Base-by-base conservation (phyloP, 352 stramenopile genomes). In the Pythium oligandrum region DNA sequence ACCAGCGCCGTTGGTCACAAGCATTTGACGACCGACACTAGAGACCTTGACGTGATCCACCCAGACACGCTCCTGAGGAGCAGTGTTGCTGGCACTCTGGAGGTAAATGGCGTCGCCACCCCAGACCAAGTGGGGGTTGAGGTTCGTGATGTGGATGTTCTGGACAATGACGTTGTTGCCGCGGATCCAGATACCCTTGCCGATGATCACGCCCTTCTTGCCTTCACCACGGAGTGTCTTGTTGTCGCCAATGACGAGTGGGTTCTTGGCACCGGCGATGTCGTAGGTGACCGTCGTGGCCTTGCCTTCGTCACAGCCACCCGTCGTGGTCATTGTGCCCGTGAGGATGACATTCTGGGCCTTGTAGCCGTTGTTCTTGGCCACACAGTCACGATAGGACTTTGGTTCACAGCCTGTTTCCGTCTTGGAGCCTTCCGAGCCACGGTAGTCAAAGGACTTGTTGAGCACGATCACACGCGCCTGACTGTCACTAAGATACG, bases 131-230 rank as follows among this genome's bases (percentile, higher is more conserved):
- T 79, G 69, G 12, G 53, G 71, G 54, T 85, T 85, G 12, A 85
- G 47, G 44, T 85, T 55, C 12, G 59, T 77, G 59, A 85, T 76
- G 61, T 80, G 57, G 43, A 85, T 63, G 49, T 85, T 82, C 57
- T 82, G 71, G 10, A 82, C 38, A 40, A 85, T 80, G 30, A 80
- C 70, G 52, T 81, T 82, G 49, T 54, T 40, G 30, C 70, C 71
- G 4, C 12, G 30, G 53, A 82, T 65, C 40, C 40, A 51, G 4
- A 81, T n/a, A 0, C 73, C 73, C 40, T 80, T 80, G 48, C 73
- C 70, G 49, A 64, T 50, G 43, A 79, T 61, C 50, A 77, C 60
- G 5, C 66, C 70, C 5, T 50, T 63, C 6, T 33, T 66, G 26
- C 66, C 68, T 12, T 74, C 63, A 5, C 71, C 71, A 48, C 71